Base-by-base conservation (phyloP, 805 yeast genomes). In the Kuraishia piskuri region DNA sequence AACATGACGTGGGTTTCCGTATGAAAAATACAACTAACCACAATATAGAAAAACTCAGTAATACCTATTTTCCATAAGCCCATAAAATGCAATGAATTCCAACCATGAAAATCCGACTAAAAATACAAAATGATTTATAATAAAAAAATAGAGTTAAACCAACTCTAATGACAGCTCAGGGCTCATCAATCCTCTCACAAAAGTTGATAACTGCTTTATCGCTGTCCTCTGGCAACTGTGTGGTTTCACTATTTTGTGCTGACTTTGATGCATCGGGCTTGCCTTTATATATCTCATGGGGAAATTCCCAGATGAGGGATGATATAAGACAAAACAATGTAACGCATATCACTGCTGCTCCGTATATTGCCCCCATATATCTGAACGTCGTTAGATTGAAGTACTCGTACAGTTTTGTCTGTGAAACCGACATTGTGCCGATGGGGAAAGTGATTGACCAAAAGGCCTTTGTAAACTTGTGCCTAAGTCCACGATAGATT, bases 381-480 rank as follows among this genome's bases (percentile, higher is more conserved):
- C 79, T 74, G 67, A 88, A 87, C 0, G 87, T 80, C 12, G 65
- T 61, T 58, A 86, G 63, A 1, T 77, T 77, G 50, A 78, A 79
- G 2, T 76, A 63, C 2, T 56, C 60, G 46, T 73, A 83, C 19
- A 90, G 61, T 58, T 80, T 77, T 9, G 72, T 66, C 54, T 81
- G 76, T 2, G 89, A 80, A 12, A 86, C 65, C 0, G 85, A 73
- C 85, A 88, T 82, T 0, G 94, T 88, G 2, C 96, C 97, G 59
- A 89, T 61, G 2, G 96, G 97, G 83, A 90, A 90, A 57, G 96
- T 87, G 73, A 87, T 79, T n/a, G 90, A 83, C 96, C 96, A 88
- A 80, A 82, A 82, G 1, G 79, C 76, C 57, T 74, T 73, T 24
- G 72, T 71, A 69, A 81, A 83, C 26, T 57, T 52, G 26, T 56